Conservation (phyloP, 352 stramenopile species). For the Pythium guiyangense region DNA sequence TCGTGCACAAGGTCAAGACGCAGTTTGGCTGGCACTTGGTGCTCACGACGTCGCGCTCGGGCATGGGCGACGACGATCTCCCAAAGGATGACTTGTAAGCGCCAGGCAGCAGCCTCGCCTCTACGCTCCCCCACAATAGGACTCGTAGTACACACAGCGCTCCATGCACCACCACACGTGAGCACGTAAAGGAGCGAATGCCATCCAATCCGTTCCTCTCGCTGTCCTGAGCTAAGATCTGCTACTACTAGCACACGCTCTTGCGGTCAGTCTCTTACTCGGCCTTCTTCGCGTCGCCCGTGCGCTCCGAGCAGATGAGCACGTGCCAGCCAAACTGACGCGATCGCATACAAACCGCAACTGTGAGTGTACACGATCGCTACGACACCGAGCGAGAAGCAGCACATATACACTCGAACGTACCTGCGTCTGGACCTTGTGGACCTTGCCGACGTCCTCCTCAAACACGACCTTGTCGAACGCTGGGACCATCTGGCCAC, state of each 20-base stretch:
- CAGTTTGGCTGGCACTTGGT: constrained; percentile 86
- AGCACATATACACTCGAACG: neutral
- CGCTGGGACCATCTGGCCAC: constrained; percentile 71
- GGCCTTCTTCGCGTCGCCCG: constrained; percentile 31
- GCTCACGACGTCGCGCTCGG: constrained; percentile 58
- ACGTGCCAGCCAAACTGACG: constrained; percentile 73
- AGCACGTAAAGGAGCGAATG: no score
- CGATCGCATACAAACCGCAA: neutral
- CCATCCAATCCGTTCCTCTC: no score
- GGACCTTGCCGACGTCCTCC: constrained; percentile 44
- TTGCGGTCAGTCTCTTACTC: no score
- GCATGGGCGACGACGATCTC: constrained; percentile 27
- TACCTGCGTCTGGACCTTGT: constrained; percentile 81
- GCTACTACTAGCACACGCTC: no score
- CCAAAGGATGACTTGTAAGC: constrained; percentile 10
- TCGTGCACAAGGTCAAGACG: constrained; percentile 81
- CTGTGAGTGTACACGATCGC: neutral
- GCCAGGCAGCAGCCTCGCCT: neutral
- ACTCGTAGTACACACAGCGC: no score
- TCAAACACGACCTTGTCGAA: constrained; percentile 83
- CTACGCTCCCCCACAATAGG: no score
- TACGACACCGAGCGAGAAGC: no score
- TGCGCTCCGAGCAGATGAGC: constrained; percentile 62
- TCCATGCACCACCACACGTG: no score
- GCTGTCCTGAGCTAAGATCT: no score